Conservation (phyloP, 31 red algal genomes). For the Asparagopsis taxiformis region DNA sequence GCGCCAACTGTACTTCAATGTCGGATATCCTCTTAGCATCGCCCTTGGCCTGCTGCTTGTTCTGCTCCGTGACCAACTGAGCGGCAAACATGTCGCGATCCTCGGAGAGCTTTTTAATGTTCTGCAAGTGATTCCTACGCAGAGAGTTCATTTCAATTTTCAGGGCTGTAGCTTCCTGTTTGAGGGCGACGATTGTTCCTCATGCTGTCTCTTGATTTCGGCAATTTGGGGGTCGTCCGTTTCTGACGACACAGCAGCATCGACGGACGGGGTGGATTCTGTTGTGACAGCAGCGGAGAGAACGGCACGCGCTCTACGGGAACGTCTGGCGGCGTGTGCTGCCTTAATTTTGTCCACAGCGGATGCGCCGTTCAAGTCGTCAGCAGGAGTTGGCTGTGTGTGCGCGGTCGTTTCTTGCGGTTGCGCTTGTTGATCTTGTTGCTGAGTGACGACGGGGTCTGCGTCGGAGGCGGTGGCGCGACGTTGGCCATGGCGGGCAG, state of each 20-base stretch:
- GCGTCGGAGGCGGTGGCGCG: too few species aligned
- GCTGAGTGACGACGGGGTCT: too few species aligned
- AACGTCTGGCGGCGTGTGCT: slow-evolving; percentile 49
- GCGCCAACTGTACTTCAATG: slow-evolving; percentile 57
- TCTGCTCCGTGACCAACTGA: slow-evolving; percentile 31
- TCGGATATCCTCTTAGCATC: slow-evolving; percentile 18
- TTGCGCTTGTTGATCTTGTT: background rate
- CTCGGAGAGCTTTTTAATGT: slow-evolving; percentile 54
- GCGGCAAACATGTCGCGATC: slow-evolving; percentile 54
- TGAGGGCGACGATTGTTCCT: background rate
- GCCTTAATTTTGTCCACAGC: slow-evolving; percentile 59
- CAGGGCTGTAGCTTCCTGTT: slow-evolving; percentile 9
- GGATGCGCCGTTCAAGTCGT: slow-evolving; percentile 1
- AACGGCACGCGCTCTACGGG: slow-evolving; percentile 36
- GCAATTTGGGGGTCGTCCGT: slow-evolving; percentile 17
- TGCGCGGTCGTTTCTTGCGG: background rate
- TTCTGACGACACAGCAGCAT: background rate
- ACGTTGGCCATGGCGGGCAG: too few species aligned
- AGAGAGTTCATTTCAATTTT: slow-evolving; percentile 60
- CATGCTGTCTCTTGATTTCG: slow-evolving; percentile 17
- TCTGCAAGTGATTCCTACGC: slow-evolving; percentile 53
- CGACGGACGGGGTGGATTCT: background rate
- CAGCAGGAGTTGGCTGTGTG: background rate
- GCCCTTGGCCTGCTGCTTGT: background rate
- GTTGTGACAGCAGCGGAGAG: background rate